These are phyloP conservation scores for Corchorus olitorius DNA, from an alignment of 345 rosid genomes.

Conservation along the genomic window DNA sequence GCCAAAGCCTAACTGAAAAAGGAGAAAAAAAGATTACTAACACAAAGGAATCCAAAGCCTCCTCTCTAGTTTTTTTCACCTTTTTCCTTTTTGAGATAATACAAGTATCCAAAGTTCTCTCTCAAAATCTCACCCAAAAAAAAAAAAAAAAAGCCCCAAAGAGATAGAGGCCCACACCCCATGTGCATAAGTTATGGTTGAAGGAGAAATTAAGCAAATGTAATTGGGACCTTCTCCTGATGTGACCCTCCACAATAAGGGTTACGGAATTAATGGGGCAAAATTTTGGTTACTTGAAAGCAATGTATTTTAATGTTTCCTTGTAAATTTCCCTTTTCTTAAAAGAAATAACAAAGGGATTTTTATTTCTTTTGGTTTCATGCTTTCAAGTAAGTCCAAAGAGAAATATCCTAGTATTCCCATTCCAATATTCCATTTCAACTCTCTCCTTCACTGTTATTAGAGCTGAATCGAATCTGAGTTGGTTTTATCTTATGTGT, in stretches of 20 bases:
- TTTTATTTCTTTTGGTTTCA: not conserved
- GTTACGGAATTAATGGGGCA: not conserved
- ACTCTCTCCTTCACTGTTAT: not conserved
- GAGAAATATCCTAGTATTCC: not conserved
- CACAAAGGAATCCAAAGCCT: conserved; percentile 14
- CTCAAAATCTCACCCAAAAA: not conserved
- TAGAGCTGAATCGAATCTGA: not conserved
- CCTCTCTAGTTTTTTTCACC: too few species aligned
- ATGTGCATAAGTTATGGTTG: conserved; percentile 2
- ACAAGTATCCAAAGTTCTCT: conserved; percentile 6
- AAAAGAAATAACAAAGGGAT: not conserved
- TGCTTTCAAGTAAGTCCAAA: not conserved
- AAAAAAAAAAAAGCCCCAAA: not conserved
- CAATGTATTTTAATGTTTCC: not conserved
- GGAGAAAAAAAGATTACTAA: not conserved
- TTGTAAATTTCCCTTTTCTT: not conserved
- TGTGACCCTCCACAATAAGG: not conserved
- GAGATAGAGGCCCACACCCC: not conserved
- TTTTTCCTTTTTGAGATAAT: not conserved
- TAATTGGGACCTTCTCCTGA: not conserved
- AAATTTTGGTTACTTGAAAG: not conserved
- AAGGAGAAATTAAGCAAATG: not conserved
- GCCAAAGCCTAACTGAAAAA: not conserved
- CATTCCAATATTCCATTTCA: not conserved
- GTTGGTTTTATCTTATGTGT: not conserved